A percentile compares a stretch with the other conserved stretches of the same genome.
These are phyloP conservation scores for Lipomyces yamadae DNA, from an alignment of 805 yeast genomes.

Conservation along the genomic window DNA sequence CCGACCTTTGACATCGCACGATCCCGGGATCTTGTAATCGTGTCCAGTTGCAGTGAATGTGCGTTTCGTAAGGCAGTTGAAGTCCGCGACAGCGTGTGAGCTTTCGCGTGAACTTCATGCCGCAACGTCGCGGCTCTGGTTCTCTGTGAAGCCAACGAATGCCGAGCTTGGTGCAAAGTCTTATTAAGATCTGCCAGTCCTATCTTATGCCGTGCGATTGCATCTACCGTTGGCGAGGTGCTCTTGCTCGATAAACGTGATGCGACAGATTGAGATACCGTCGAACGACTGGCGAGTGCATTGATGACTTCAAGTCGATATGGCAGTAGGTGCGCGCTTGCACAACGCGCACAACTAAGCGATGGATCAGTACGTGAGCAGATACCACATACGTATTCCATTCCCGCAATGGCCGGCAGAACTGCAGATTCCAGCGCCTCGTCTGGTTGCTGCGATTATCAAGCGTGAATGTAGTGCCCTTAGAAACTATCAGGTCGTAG, in stretches of 20 bases:
- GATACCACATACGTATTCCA: slow-evolving; percentile 18
- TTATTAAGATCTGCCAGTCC: not conserved
- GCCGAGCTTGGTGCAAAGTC: slow-evolving; percentile 2
- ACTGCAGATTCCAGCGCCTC: not conserved
- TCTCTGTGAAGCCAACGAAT: not conserved
- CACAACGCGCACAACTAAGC: slow-evolving; percentile 32
- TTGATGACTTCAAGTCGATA: slow-evolving; percentile 18
- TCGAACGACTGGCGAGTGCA: slow-evolving; percentile 17
- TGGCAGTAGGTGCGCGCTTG: slow-evolving; percentile 17
- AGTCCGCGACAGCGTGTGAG: slow-evolving; percentile 14
- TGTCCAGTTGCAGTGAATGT: slow-evolving; percentile 28
- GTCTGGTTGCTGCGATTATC: not conserved
- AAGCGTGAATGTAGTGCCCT: not conserved
- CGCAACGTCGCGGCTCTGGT: slow-evolving; percentile 3
- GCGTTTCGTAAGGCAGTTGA: slow-evolving; percentile 29
- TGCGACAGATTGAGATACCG: not conserved
- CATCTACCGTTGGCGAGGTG: slow-evolving; percentile 2
- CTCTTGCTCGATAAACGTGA: not conserved
- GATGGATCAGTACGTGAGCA: slow-evolving; percentile 25
- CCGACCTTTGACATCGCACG: slow-evolving; percentile 12
- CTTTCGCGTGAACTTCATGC: slow-evolving; percentile 8
- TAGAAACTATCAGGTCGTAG: not conserved
- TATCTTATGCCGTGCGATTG: slow-evolving; percentile 1
- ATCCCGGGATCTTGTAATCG: slow-evolving; percentile 13
- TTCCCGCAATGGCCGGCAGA: not conserved